These are phyloP conservation scores for Gautieria morchelliformis DNA, from an alignment of 768 basidiomycete genomes.

Conservation along the genomic window DNA sequence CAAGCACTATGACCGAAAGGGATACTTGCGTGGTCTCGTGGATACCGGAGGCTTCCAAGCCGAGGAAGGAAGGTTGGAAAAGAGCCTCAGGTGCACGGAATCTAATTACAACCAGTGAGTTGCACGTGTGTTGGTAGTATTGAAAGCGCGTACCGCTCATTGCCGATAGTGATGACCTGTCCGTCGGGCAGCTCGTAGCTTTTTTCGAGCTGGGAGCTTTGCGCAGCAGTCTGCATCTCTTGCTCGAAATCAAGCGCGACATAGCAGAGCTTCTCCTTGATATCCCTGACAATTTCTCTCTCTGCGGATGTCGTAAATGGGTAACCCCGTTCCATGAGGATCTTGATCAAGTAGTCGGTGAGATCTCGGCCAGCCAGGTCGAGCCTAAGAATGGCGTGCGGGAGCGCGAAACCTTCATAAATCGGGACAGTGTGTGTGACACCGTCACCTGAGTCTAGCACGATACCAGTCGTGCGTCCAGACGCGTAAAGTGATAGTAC, in stretches of 20 bases:
- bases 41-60: slow-evolving; percentile 79
- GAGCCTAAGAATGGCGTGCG: slow-evolving; percentile 87
- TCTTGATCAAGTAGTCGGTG: slow-evolving; percentile 76
- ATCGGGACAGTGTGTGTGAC: slow-evolving; percentile 95
- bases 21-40: slow-evolving; percentile 48
- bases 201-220: slow-evolving; percentile 86
- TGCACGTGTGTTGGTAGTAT: background rate
- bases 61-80: slow-evolving; percentile 50
- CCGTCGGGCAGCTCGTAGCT: slow-evolving; percentile 88
- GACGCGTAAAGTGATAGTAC: slow-evolving; percentile 81
- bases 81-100: slow-evolving; percentile 51
- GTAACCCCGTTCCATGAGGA: slow-evolving; percentile 86
- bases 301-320: slow-evolving; percentile 90
- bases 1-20: slow-evolving; percentile 1
- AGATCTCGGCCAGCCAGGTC: slow-evolving; percentile 91
- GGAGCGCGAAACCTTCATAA: slow-evolving; percentile 89
- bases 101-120: slow-evolving; percentile 15
- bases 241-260: slow-evolving; percentile 93
- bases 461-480: slow-evolving; percentile 91
- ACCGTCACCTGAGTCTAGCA: slow-evolving; percentile 94
- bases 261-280: slow-evolving; percentile 91
- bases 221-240: slow-evolving; percentile 84
- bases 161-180: slow-evolving; percentile 83
- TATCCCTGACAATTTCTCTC: slow-evolving; percentile 90
- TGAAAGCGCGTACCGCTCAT: slow-evolving; percentile 38